Evolutionary conservation across 1,284 basidiomycete species (phyloP).

Genomic region (Puccinia hordei): DNA sequence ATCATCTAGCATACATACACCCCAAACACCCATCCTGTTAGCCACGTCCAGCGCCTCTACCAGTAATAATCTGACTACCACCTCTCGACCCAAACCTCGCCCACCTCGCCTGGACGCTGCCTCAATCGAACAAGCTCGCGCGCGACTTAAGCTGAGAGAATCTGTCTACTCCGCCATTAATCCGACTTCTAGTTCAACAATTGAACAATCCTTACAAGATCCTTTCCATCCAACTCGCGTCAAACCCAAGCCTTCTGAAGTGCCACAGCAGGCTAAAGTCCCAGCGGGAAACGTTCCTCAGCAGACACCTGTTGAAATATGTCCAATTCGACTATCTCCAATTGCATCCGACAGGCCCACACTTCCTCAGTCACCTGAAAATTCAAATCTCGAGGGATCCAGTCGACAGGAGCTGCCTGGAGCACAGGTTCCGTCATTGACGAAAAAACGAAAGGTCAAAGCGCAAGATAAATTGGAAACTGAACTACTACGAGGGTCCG

Average conservation of each 20-base stretch:
- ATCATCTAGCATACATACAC: not conserved
- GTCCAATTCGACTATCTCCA: not conserved
- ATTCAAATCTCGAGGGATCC: not conserved
- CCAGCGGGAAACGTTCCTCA: not conserved
- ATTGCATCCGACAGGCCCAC: not conserved
- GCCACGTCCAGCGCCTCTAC: not conserved
- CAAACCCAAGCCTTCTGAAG: not conserved
- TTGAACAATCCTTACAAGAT: not conserved
- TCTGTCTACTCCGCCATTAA: not conserved
- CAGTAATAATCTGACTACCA: not conserved
- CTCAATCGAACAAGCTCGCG: constrained; percentile 32
- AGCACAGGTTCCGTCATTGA: not conserved
- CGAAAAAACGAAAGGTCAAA: constrained; percentile 4
- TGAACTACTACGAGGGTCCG: not conserved
- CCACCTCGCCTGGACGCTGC: not conserved
- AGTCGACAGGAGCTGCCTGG: not conserved
- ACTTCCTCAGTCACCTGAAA: not conserved
- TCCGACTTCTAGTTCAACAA: not conserved
- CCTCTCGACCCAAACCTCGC: not conserved
- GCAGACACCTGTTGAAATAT: not conserved
- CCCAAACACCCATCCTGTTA: not conserved
- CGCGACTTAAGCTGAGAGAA: not conserved
- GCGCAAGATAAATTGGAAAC: not conserved
- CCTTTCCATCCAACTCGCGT: constrained; percentile 9
- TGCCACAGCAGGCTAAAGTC: not conserved